Conservation (phyloP, 2,329 filamentous ascomycete species). For the Xylaria sp. region DNA sequence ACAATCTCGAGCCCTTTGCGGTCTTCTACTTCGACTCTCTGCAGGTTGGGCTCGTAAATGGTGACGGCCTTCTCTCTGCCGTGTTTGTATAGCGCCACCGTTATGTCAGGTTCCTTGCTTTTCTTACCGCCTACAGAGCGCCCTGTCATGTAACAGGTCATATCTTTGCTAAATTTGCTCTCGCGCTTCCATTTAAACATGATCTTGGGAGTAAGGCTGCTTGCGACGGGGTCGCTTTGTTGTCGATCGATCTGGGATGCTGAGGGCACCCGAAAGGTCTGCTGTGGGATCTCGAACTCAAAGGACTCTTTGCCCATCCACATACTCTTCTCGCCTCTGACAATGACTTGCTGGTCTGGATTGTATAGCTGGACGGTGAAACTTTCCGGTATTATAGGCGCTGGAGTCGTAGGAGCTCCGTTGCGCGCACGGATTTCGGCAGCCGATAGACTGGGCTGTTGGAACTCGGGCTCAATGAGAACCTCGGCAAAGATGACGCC, state of each 20-base stretch:
- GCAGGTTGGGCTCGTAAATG: slow-evolving; percentile 91
- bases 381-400: slow-evolving; percentile 75
- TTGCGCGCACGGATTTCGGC: slow-evolving; percentile 79
- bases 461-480: slow-evolving; percentile 82
- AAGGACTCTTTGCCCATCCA: slow-evolving; percentile 84
- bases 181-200: slow-evolving; percentile 91
- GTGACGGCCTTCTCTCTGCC: slow-evolving; percentile 71
- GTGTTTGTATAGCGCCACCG: slow-evolving; percentile 83
- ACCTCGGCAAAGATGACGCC: slow-evolving; percentile 89
- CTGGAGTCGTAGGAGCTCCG: slow-evolving; percentile 67
- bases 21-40: slow-evolving; percentile 90
- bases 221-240: slow-evolving; percentile 60
- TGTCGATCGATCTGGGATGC: slow-evolving; percentile 78
- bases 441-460: slow-evolving; percentile 78
- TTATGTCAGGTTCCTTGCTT: slow-evolving; percentile 93
- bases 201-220: slow-evolving; percentile 71
- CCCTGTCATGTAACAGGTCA: slow-evolving; percentile 87
- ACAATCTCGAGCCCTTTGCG: slow-evolving; percentile 90
- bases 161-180: slow-evolving; percentile 81
- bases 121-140: slow-evolving; percentile 75
- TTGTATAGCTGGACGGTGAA: slow-evolving; percentile 94
- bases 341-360: slow-evolving; percentile 79
- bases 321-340: slow-evolving; percentile 73
- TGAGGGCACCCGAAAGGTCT: slow-evolving; percentile 81
- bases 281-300: slow-evolving; percentile 91